phyloP scores from a whole-genome alignment of 2,329 filamentous ascomycete species.

The Calycina herbarum region DNA sequence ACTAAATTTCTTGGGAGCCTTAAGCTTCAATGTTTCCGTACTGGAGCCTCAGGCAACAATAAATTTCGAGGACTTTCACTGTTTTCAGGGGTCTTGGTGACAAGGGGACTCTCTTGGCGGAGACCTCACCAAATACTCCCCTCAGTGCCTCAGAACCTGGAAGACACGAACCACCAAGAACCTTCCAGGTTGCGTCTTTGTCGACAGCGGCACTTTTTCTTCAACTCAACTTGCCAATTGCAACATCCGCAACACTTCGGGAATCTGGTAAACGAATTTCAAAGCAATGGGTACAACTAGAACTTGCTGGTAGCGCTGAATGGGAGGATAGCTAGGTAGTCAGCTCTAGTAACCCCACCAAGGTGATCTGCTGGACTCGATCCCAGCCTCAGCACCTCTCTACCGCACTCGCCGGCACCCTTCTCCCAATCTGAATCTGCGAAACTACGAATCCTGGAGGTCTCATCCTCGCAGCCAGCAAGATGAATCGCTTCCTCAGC shows the following conservation, averaged over 20 bases:
- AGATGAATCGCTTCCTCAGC: slow-evolving; percentile 66
- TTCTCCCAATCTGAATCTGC: background rate
- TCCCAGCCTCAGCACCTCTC: background rate
- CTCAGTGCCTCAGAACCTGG: too few relatives aligned
- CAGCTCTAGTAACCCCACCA: slow-evolving; percentile 5
- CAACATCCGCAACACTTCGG: background rate
- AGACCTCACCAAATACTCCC: too few relatives aligned
- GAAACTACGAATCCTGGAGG: slow-evolving; percentile 24
- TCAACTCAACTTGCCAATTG: background rate
- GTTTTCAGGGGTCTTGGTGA: too few relatives aligned
- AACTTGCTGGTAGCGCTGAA: background rate
- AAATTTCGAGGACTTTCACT: too few relatives aligned
- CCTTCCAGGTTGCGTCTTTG: background rate
- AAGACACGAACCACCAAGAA: too few relatives aligned
- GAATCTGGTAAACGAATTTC: background rate
- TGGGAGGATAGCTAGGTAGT: background rate
- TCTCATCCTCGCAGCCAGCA: slow-evolving; percentile 20
- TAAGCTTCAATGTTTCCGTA: background rate
- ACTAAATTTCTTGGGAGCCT: slow-evolving; percentile 21
- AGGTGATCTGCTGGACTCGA: background rate
- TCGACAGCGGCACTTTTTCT: background rate
- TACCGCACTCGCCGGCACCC: background rate
- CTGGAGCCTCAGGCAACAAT: background rate
- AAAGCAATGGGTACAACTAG: background rate
- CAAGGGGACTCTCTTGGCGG: too few relatives aligned